Conservation (phyloP, 768 basidiomycete genomes). For the Nidula microcarpa region DNA sequence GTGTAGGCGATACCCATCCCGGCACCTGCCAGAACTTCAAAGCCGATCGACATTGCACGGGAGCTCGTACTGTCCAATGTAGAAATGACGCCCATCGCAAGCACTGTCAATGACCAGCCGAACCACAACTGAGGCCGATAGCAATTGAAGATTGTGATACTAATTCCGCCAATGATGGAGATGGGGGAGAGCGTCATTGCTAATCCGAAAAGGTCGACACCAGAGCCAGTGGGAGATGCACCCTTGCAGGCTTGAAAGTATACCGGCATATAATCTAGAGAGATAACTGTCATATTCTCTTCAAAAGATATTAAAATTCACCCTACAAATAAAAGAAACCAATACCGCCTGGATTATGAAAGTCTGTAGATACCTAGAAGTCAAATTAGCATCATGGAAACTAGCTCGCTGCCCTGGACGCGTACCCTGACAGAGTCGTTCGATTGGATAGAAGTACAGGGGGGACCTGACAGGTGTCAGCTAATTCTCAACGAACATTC, state of each 20-base stretch:
- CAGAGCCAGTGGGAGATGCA: neutral
- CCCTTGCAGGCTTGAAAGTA: conserved; percentile 1
- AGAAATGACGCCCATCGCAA: neutral
- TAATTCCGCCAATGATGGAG: neutral
- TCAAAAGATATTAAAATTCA: neutral
- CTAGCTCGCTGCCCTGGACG: neutral
- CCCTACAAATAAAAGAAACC: neutral
- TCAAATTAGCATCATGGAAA: neutral
- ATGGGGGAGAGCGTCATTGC: neutral
- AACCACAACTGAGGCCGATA: neutral
- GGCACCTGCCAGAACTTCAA: neutral
- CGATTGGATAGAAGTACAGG: neutral
- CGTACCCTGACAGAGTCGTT: neutral
- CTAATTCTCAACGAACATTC: neutral
- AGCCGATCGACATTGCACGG: neutral
- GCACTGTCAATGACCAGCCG: neutral
- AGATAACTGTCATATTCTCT: neutral
- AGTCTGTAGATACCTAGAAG: neutral
- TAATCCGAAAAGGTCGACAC: conserved; percentile 1
- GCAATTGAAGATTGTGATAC: neutral
- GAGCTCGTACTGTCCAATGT: neutral
- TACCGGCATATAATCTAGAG: neutral
- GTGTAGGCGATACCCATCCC: neutral
- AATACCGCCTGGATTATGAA: neutral
- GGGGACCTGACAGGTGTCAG: neutral